A percentile compares a stretch with the other conserved stretches of the same genome.
These are phyloP conservation scores for Rhododendron griersonianum DNA, from an alignment of 148 eudicot genomes.

Conservation along the genomic window DNA sequence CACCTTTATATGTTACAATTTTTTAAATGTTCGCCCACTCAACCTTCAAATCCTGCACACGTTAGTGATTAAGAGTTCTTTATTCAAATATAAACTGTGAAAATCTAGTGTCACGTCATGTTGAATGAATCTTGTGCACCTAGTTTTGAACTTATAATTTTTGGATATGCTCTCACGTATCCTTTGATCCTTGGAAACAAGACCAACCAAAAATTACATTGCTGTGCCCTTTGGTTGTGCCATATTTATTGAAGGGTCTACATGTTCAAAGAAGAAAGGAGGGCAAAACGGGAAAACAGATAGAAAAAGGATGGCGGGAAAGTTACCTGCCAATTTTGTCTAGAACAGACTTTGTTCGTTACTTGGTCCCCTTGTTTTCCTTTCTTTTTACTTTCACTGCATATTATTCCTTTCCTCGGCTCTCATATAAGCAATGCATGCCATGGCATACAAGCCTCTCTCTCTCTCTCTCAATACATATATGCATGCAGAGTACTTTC, in stretches of 20 bases:
- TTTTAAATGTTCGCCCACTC: no score
- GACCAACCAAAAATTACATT: background rate
- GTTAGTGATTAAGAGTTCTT: no score
- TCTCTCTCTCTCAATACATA: background rate
- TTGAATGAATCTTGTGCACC: background rate
- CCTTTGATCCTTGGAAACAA: background rate
- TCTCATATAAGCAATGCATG: background rate
- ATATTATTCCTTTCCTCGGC: slow-evolving; percentile 24
- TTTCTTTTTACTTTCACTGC: slow-evolving; percentile 9
- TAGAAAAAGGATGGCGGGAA: background rate
- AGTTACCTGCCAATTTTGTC: background rate
- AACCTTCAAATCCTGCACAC: no score
- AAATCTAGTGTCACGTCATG: background rate
- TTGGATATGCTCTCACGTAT: background rate
- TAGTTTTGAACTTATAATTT: background rate
- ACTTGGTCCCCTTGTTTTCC: slow-evolving; percentile 16
- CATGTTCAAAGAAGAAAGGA: background rate
- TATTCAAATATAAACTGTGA: background rate
- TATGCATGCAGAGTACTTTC: background rate
- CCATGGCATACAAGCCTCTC: background rate
- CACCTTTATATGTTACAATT: no score
- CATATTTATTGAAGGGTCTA: background rate
- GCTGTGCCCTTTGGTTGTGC: background rate
- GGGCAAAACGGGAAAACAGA: background rate
- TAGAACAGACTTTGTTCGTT: slow-evolving; percentile 22